Conservation (phyloP, 164 flowering plant genomes). For the Cinnamomum chago region DNA sequence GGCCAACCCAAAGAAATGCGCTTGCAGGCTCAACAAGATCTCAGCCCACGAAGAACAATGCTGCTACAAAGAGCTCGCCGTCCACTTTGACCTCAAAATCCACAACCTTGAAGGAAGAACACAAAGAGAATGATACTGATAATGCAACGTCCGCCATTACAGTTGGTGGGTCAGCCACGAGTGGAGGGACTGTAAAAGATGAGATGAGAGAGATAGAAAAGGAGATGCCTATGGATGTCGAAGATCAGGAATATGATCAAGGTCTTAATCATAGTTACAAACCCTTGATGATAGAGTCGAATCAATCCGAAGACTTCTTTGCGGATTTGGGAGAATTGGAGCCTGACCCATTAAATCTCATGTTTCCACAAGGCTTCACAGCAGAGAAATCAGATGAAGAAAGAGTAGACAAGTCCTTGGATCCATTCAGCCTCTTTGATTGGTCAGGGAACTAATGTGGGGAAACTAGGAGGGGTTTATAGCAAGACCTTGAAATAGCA, state of each 20-base stretch:
- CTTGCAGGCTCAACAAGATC: slow-evolving; percentile 85
- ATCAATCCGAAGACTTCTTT: slow-evolving; percentile 49
- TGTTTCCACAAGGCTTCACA: slow-evolving; percentile 39
- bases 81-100: slow-evolving; percentile 17
- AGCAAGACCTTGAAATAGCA: slow-evolving; percentile 29
- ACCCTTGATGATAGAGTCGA: slow-evolving; percentile 29
- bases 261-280: slow-evolving; percentile 32
- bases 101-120: slow-evolving; percentile 38
- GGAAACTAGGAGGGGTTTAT: slow-evolving; percentile 35
- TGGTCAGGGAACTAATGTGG: slow-evolving; percentile 41
- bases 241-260: slow-evolving; percentile 21
- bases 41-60: slow-evolving; percentile 40
- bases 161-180: slow-evolving; percentile 5
- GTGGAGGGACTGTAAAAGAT: slow-evolving; percentile 34
- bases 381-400: slow-evolving; percentile 26
- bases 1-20: slow-evolving; percentile 95
- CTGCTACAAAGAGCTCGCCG: slow-evolving; percentile 25
- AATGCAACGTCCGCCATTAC: slow-evolving; percentile 2
- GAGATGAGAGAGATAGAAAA: slow-evolving; percentile 34
- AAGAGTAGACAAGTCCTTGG: slow-evolving; percentile 33
- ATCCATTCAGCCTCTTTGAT: slow-evolving; percentile 59
- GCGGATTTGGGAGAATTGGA: slow-evolving; percentile 67
- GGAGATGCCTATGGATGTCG: slow-evolving; percentile 19
- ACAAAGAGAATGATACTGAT: slow-evolving; percentile 22
- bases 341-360: slow-evolving; percentile 49